A percentile compares a stretch with the other conserved stretches of the same genome.
These are phyloP conservation scores for Tolypocladium album DNA, from an alignment of 2,329 filamentous ascomycete genomes.

Conservation along the genomic window DNA sequence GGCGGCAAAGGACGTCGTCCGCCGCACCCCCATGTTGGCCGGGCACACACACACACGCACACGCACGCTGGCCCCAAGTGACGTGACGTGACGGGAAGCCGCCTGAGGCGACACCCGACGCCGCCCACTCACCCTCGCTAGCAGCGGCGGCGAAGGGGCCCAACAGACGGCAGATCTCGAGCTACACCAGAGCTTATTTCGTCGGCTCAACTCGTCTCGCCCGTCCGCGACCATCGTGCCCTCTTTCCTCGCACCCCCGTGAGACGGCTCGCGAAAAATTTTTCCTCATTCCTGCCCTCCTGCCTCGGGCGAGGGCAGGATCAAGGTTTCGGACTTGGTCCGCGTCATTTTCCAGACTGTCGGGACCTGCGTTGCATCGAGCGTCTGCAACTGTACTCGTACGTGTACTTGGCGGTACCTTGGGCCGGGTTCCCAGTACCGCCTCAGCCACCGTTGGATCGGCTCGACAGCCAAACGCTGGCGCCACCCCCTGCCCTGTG, in stretches of 20 bases:
- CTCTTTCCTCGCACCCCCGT: background rate
- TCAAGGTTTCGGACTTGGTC: background rate
- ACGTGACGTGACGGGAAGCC: background rate
- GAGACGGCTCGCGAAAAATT: background rate
- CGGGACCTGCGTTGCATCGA: slow-evolving; percentile 15
- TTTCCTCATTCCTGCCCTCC: background rate
- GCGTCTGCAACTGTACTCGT: slow-evolving; percentile 4
- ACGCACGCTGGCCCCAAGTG: background rate
- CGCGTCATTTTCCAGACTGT: slow-evolving; percentile 22
- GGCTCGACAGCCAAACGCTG: background rate
- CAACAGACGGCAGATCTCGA: background rate
- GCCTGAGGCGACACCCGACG: background rate
- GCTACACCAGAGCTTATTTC: background rate
- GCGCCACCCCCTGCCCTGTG: background rate
- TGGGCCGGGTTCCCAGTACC: background rate
- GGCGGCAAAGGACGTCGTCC: background rate
- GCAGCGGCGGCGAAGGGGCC: background rate
- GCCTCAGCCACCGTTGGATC: background rate
- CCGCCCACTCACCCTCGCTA: background rate
- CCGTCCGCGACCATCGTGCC: background rate
- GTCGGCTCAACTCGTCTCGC: background rate
- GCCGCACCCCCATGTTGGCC: background rate
- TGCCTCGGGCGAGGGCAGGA: background rate
- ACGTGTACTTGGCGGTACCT: background rate
- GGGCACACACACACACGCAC: no score